Conservation (phyloP, 352 stramenopile species). For the Pythium coloratum region DNA sequence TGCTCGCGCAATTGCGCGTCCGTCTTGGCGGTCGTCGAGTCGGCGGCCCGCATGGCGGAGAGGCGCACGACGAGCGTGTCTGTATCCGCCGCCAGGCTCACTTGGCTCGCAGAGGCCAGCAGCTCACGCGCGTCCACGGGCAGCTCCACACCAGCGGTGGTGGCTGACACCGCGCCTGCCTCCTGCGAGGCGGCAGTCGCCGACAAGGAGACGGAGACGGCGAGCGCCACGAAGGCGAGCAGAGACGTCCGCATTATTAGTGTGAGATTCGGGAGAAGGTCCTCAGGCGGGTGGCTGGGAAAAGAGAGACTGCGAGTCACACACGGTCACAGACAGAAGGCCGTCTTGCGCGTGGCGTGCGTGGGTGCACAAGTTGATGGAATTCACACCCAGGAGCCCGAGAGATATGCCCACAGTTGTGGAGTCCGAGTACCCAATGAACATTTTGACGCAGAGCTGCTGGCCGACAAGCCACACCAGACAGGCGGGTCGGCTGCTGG, state of each 20-base stretch:
- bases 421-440: not conserved
- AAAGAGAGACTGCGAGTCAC: slow-evolving; percentile 1
- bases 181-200: not conserved
- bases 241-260: not conserved
- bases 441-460: not conserved
- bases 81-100: slow-evolving; percentile 16
- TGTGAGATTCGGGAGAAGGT: not conserved
- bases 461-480: not conserved
- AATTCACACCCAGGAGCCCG: not conserved
- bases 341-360: too few relatives aligned
- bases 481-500: not conserved
- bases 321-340: not conserved
- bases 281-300: slow-evolving; percentile 1
- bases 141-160: slow-evolving; percentile 16
- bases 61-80: slow-evolving; percentile 42
- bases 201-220: not conserved
- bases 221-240: not conserved
- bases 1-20: slow-evolving; percentile 39
- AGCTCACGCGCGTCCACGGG: slow-evolving; percentile 16
- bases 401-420: not conserved
- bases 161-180: not conserved
- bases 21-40: slow-evolving; percentile 11
- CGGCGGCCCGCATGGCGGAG: slow-evolving; percentile 23
- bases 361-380: not conserved
- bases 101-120: slow-evolving; percentile 5